Conservation (phyloP, 73 alveolate species). For the Uronychia setigera region DNA sequence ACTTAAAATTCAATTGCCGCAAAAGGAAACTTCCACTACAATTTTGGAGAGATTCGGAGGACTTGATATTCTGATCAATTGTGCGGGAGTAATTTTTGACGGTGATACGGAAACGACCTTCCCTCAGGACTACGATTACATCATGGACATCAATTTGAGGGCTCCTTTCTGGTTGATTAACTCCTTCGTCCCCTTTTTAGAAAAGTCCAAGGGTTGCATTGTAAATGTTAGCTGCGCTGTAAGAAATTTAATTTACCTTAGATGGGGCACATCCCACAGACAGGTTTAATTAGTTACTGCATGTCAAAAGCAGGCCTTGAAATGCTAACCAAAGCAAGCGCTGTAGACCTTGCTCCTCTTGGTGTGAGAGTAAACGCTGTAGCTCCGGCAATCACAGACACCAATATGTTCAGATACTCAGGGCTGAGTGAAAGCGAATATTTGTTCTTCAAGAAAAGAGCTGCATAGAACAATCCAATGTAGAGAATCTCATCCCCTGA, state of each 20-base stretch:
- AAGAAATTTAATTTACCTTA: not conserved
- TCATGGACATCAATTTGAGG: conserved; percentile 84
- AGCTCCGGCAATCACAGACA: conserved; percentile 77
- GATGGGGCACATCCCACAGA: conserved; percentile 82
- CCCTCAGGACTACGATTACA: conserved; percentile 92
- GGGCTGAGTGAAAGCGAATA: conserved; percentile 75
- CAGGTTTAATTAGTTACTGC: conserved; percentile 82
- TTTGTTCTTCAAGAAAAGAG: conserved; percentile 69
- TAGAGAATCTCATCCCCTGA: conserved; percentile 80
- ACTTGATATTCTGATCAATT: conserved; percentile 82
- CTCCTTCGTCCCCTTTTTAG: conserved; percentile 69
- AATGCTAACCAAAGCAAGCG: conserved; percentile 85
- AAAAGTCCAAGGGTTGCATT: conserved; percentile 68
- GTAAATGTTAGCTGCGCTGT: conserved; percentile 78
- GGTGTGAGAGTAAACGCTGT: conserved; percentile 92
- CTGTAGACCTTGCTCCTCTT: conserved; percentile 84
- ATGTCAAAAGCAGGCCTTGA: conserved; percentile 94
- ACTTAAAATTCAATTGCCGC: not conserved
- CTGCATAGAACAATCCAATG: conserved; percentile 75
- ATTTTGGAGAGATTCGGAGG: conserved; percentile 83
- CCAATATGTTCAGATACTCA: conserved; percentile 83
- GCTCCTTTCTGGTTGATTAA: conserved; percentile 74
- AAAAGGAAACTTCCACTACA: conserved; percentile 72
- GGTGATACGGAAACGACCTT: conserved; percentile 85
- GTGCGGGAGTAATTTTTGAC: conserved; percentile 92